Evolutionary conservation across 768 basidiomycete species (phyloP).

Genomic region (Mrakia blollopis): DNA sequence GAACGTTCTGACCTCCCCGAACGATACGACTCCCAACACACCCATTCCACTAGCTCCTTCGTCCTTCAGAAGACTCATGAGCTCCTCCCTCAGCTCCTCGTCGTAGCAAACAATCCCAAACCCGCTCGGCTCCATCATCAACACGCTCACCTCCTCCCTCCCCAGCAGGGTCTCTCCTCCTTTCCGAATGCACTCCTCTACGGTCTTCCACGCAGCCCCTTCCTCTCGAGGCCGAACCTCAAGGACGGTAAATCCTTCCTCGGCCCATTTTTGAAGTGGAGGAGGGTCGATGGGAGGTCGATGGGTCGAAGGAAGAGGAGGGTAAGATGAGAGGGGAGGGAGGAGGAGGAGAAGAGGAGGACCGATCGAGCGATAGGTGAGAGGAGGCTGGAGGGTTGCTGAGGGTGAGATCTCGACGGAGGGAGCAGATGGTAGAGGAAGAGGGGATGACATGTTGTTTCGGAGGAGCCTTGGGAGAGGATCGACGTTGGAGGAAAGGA

Average conservation of each 20-base stretch:
- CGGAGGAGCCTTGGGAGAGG: not conserved
- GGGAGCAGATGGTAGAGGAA: not conserved
- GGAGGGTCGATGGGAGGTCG: not conserved
- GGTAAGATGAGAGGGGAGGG: not conserved
- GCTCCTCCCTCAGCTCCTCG: not conserved
- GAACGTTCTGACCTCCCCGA: slow-evolving; percentile 1
- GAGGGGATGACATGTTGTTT: not conserved
- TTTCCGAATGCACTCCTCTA: not conserved
- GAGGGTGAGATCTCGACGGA: not conserved
- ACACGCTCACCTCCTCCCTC: not conserved
- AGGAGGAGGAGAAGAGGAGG: slow-evolving; percentile 10
- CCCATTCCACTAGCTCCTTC: not conserved
- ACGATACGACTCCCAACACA: not conserved
- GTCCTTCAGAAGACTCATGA: not conserved
- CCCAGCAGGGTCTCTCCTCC: not conserved
- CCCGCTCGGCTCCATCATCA: not conserved
- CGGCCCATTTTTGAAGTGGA: slow-evolving; percentile 19
- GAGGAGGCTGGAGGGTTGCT: not conserved
- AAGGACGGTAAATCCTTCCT: slow-evolving; percentile 22
- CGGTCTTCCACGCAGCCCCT: not conserved
- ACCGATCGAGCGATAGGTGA: slow-evolving; percentile 1
- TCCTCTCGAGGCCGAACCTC: not conserved
- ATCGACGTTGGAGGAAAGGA: too few species aligned
- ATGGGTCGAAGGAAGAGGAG: not conserved
- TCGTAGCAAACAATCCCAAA: not conserved